Percentiles rank a stretch among this genome's conserved stretches.
phyloP scores from a whole-genome alignment of 495 filamentous ascomycete genomes.

The Penicillium chermesinum region DNA sequence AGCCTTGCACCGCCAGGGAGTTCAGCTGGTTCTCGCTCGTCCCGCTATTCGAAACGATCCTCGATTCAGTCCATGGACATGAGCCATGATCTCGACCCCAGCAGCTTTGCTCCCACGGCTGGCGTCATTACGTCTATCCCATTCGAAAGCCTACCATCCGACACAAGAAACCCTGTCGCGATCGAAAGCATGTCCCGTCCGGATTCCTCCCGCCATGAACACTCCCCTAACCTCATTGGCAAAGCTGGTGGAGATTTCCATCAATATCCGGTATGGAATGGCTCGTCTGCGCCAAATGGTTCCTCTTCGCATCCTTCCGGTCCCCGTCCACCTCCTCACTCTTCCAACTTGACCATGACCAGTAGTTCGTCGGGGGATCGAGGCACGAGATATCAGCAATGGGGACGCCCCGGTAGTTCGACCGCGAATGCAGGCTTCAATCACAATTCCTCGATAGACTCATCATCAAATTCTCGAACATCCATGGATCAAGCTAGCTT shows the following conservation, averaged over 20 bases:
- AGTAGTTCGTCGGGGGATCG: constrained; percentile 59
- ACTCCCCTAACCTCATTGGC: constrained; percentile 74
- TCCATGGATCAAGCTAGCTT: constrained; percentile 67
- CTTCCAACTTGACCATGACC: constrained; percentile 60
- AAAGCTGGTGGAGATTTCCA: constrained; percentile 76
- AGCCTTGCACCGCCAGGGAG: constrained; percentile 45
- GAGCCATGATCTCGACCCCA: constrained; percentile 41
- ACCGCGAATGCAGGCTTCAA: constrained; percentile 50
- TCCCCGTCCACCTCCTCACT: constrained; percentile 65
- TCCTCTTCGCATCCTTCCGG: constrained; percentile 57
- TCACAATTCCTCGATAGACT: constrained; percentile 65
- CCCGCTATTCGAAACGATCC: constrained; percentile 73
- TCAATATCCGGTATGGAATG: constrained; percentile 78
- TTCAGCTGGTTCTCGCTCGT: constrained; percentile 64
- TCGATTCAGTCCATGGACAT: constrained; percentile 70
- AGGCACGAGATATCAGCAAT: constrained; percentile 66
- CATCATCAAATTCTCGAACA: constrained; percentile 63
- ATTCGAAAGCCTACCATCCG: constrained; percentile 68
- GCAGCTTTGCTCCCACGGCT: constrained; percentile 65
- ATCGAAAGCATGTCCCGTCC: constrained; percentile 70
- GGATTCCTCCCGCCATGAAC: constrained; percentile 65
- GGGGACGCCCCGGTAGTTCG: constrained; percentile 55
- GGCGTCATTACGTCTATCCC: constrained; percentile 87
- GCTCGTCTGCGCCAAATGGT: constrained; percentile 36
- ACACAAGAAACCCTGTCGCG: constrained; percentile 63